Evolutionary conservation across 2,329 filamentous ascomycete species (phyloP).

Genomic region (Ophiostoma ulmi): DNA sequence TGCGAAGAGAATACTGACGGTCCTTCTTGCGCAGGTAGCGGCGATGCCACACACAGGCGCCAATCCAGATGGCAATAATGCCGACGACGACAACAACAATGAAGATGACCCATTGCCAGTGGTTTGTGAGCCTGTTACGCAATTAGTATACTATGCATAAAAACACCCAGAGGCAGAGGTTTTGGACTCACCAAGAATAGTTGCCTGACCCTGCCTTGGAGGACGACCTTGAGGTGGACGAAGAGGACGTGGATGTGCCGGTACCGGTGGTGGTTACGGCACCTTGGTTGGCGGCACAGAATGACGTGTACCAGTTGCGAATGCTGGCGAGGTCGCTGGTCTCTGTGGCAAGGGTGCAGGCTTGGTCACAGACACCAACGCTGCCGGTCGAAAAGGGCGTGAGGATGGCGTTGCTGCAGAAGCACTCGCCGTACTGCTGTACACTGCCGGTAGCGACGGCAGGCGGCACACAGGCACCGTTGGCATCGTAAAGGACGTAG

Average conservation of each 20-base stretch:
- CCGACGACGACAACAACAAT: constrained; percentile 67
- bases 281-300: constrained; percentile 52
- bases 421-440: constrained; percentile 60
- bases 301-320: constrained; percentile 63
- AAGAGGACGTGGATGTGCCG: neutral
- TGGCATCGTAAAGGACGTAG: constrained; percentile 61
- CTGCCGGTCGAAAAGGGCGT: constrained; percentile 52
- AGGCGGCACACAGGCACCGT: constrained; percentile 64
- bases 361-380: constrained; percentile 56
- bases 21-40: constrained; percentile 68
- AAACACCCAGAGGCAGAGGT: neutral
- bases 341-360: constrained; percentile 47
- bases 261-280: constrained; percentile 31
- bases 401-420: constrained; percentile 62
- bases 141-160: neutral
- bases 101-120: constrained; percentile 80
- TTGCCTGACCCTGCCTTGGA: constrained; percentile 11
- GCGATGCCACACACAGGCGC: constrained; percentile 65
- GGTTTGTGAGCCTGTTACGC: constrained; percentile 51
- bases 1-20: constrained; percentile 47
- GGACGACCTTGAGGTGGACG: neutral
- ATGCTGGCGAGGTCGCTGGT: constrained; percentile 52
- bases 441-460: constrained; percentile 45
- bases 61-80: constrained; percentile 61
- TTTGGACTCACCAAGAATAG: constrained; percentile 22